Conservation (phyloP, 1,139 yeast species). For the Taphrina deformans region DNA sequence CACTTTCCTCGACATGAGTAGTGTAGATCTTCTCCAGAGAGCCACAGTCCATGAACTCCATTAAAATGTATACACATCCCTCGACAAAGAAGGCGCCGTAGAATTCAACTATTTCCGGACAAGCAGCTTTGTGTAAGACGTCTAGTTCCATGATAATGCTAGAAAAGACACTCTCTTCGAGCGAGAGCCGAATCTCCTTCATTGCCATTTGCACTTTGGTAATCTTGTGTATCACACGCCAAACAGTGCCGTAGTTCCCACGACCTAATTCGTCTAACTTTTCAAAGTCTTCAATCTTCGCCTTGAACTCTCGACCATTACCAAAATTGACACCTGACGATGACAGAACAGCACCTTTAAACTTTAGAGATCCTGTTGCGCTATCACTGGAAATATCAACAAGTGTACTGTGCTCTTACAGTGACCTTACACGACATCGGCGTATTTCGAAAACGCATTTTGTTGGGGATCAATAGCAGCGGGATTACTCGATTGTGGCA, state of each 20-base stretch:
- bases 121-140: constrained; percentile 83
- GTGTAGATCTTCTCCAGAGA: constrained; percentile 82
- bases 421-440: constrained; percentile 23
- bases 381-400: constrained; percentile 49
- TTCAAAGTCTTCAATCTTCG: constrained; percentile 75
- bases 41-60: constrained; percentile 98
- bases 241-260: constrained; percentile 92
- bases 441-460: constrained; percentile 19
- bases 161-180: constrained; percentile 74
- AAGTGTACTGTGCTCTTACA: not conserved
- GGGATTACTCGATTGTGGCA: constrained; percentile 7
- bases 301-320: constrained; percentile 81
- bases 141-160: constrained; percentile 85
- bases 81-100: constrained; percentile 77
- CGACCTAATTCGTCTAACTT: constrained; percentile 77
- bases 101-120: constrained; percentile 80
- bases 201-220: constrained; percentile 89
- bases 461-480: constrained; percentile 20
- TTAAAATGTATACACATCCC: constrained; percentile 79
- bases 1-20: constrained; percentile 59
- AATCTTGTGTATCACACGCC: constrained; percentile 84
- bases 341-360: constrained; percentile 88
- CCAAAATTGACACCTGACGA: constrained; percentile 89
- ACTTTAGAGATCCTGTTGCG: constrained; percentile 85
- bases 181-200: constrained; percentile 76